Conservation (phyloP, 129 eudicot genomes). For the Mikania micrantha region DNA sequence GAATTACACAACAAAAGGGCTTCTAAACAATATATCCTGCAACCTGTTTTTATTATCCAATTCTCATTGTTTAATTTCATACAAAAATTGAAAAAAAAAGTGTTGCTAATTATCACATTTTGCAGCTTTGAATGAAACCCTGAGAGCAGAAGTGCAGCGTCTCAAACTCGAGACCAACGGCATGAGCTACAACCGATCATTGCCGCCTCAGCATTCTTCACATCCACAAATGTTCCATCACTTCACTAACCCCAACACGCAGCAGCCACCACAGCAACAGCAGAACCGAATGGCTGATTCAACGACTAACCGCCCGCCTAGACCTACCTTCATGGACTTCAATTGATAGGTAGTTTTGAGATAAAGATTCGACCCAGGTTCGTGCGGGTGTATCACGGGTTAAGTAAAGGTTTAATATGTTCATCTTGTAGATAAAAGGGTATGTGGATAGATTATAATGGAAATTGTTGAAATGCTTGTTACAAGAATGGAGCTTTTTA, state of each 20-base stretch:
- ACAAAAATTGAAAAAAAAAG: background rate
- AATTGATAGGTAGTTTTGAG: constrained; percentile 18
- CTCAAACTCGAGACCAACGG: constrained; percentile 72
- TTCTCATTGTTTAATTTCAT: background rate
- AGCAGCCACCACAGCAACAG: constrained; percentile 38
- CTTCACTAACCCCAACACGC: constrained; percentile 31
- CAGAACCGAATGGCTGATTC: constrained; percentile 42
- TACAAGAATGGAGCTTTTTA: background rate
- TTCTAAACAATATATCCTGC: background rate
- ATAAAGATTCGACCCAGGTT: constrained; percentile 2
- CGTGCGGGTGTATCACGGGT: background rate
- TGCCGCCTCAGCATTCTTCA: constrained; percentile 42
- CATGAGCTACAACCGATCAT: constrained; percentile 34
- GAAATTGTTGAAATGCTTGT: constrained; percentile 10
- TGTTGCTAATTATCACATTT: background rate
- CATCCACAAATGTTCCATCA: constrained; percentile 28
- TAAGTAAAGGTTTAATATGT: constrained; percentile 3
- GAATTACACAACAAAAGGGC: background rate
- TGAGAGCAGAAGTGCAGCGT: constrained; percentile 80
- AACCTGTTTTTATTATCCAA: background rate
- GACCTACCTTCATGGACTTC: constrained; percentile 60
- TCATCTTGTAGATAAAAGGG: constrained; percentile 24
- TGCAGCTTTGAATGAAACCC: constrained; percentile 75
- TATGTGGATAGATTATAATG: constrained; percentile 7
- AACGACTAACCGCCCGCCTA: constrained; percentile 34